Evolutionary conservation across 257 asterid species (phyloP).

Genomic region (Fraxinus cuspidata): DNA sequence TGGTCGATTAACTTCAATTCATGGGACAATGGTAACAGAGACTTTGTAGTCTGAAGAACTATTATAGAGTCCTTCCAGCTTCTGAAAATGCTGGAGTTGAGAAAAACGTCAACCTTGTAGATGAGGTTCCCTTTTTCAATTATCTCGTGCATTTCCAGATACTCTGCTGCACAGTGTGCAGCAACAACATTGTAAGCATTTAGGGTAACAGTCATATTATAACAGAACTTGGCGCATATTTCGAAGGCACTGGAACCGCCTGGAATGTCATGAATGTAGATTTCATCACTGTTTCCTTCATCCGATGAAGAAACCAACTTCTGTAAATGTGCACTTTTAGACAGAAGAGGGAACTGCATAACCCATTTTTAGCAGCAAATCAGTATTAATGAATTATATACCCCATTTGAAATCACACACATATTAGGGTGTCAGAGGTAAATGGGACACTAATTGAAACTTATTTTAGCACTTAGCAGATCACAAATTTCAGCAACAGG

Average conservation of each 20-base stretch:
- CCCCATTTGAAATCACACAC: not conserved
- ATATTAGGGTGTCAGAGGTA: not conserved
- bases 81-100: constrained; percentile 71
- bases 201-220: constrained; percentile 82
- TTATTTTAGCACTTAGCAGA: not conserved
- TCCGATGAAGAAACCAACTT: constrained; percentile 60
- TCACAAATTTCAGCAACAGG: not conserved
- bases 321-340: constrained; percentile 73
- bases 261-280: constrained; percentile 72
- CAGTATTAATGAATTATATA: constrained; percentile 13
- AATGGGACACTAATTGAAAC: not conserved
- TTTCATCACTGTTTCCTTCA: constrained; percentile 63
- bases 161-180: constrained; percentile 91
- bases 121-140: constrained; percentile 84
- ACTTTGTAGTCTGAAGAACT: constrained; percentile 74
- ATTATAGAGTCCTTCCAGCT: constrained; percentile 97
- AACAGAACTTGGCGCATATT: constrained; percentile 90
- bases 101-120: constrained; percentile 87
- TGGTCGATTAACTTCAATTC: constrained; percentile 72
- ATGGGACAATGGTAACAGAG: constrained; percentile 56
- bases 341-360: constrained; percentile 91
- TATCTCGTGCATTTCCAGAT: constrained; percentile 79
- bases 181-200: constrained; percentile 78
- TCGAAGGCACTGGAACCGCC: constrained; percentile 86
- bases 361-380: constrained; percentile 24